Percentiles rank a stretch among this genome's conserved stretches.
Conservation (phyloP, 495 filamentous ascomycete genomes). For the Talaromyces thailandensis region DNA sequence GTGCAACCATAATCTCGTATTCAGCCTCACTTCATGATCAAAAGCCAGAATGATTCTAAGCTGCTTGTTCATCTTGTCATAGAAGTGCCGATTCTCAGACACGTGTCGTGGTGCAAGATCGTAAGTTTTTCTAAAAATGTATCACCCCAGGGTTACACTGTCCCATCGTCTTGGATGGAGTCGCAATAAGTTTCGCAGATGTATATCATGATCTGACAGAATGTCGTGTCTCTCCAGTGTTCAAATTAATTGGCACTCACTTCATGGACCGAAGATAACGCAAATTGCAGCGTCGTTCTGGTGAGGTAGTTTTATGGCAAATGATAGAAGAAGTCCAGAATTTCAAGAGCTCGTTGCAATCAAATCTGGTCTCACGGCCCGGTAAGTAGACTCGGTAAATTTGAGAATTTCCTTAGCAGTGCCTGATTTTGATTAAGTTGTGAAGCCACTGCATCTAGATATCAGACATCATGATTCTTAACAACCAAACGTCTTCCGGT, state of each 20-base stretch:
- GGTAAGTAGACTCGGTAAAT: neutral
- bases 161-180: neutral
- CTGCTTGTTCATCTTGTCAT: neutral
- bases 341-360: neutral
- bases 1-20: neutral
- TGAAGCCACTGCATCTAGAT: neutral
- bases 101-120: neutral
- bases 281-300: neutral
- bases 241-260: neutral
- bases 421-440: neutral
- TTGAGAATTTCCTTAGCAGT: neutral
- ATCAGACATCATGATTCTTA: neutral
- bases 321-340: neutral
- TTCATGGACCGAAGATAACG: neutral
- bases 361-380: neutral
- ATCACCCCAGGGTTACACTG: neutral
- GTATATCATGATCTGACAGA: no score
- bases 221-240: neutral
- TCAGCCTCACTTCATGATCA: neutral
- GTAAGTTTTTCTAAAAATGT: neutral
- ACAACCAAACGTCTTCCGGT: neutral
- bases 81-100: neutral
- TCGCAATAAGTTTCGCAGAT: no score
- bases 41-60: neutral
- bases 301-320: neutral